phyloP scores from a whole-genome alignment of 2,329 filamentous ascomycete genomes.

The Ophiostoma sp. region DNA sequence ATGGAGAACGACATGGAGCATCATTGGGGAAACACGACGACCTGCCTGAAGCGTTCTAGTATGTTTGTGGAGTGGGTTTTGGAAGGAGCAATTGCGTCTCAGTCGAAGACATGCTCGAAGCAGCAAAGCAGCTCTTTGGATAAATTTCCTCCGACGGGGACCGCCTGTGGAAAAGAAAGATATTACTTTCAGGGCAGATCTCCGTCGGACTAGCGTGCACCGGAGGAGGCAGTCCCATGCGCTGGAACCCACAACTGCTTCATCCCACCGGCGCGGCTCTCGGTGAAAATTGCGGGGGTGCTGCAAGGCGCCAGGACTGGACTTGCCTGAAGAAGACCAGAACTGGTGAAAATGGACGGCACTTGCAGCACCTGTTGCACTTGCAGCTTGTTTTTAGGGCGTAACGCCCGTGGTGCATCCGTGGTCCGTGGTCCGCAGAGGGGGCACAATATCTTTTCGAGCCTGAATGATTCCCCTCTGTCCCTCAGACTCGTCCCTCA shows the following conservation, averaged over 20 bases:
- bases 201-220: background rate
- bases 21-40: background rate
- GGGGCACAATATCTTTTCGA: background rate
- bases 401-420: background rate
- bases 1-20: background rate
- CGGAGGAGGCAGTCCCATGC: background rate
- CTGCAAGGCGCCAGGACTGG: background rate
- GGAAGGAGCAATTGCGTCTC: background rate
- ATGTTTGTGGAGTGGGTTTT: background rate
- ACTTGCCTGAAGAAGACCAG: background rate
- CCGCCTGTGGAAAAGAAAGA: background rate
- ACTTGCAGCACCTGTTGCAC: background rate
- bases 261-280: background rate
- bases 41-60: conserved; percentile 13
- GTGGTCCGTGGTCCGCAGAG: background rate
- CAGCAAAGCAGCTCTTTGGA: background rate
- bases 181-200: background rate
- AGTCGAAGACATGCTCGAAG: background rate
- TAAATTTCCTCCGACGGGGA: background rate
- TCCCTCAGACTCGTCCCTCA: no score
- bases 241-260: no score
- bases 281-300: conserved; percentile 17
- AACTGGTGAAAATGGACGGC: background rate
- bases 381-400: background rate
- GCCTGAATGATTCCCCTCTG: background rate